These are phyloP conservation scores for Coccomyxa sp. DNA, from an alignment of 139 green algal species.

Conservation along the genomic window DNA sequence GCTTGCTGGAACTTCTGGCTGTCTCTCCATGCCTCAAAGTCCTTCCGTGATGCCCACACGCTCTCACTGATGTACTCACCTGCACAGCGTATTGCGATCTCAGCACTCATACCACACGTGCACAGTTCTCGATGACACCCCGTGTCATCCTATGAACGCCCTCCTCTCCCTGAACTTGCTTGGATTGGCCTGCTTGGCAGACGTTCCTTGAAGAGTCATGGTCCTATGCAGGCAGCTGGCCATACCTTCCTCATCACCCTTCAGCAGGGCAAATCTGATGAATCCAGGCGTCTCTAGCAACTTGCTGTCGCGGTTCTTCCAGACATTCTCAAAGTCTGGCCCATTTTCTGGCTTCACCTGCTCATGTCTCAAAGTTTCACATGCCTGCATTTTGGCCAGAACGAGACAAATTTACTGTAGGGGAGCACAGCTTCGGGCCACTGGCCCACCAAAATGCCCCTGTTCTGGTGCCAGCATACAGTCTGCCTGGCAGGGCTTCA, in stretches of 20 bases:
- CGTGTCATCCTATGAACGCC: background rate
- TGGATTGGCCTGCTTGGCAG: background rate
- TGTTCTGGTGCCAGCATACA: background rate
- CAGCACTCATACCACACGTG: background rate
- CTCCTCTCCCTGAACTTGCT: background rate
- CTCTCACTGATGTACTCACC: background rate
- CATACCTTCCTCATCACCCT: background rate
- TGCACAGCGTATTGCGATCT: background rate
- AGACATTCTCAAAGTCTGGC: background rate
- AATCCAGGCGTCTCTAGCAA: background rate
- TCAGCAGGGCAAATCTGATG: conserved; percentile 1
- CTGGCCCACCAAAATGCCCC: too few relatives aligned
- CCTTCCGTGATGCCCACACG: background rate
- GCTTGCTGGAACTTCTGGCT: background rate
- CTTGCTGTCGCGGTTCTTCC: background rate
- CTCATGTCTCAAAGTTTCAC: background rate
- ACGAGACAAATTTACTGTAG: background rate
- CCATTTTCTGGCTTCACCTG: background rate
- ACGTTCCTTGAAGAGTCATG: background rate
- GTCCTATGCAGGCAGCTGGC: background rate
- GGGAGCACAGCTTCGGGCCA: background rate
- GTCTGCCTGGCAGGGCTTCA: background rate
- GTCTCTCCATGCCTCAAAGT: background rate
- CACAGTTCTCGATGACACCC: background rate
- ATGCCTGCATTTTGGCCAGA: background rate